Conservation (phyloP, 352 stramenopile species). For the Pelagophyceae sp. region DNA sequence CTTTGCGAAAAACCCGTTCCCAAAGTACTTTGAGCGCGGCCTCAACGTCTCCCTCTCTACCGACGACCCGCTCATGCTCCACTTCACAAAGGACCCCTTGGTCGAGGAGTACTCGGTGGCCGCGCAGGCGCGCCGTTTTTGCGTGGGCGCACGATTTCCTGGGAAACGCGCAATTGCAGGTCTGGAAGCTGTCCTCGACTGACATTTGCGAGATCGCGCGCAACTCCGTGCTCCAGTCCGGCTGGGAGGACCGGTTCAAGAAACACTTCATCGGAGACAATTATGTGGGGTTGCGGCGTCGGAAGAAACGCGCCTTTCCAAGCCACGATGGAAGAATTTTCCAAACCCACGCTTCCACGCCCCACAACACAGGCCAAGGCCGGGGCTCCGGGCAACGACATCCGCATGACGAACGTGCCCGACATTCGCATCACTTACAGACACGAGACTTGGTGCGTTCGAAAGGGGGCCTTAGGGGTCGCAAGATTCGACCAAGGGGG, state of each 20-base stretch:
- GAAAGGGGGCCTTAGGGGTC: too few relatives aligned
- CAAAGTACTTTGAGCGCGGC: slow-evolving; percentile 81
- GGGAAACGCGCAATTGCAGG: too few relatives aligned
- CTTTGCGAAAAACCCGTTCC: slow-evolving; percentile 86
- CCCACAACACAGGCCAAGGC: too few relatives aligned
- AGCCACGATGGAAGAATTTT: slow-evolving; percentile 4
- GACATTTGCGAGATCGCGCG: slow-evolving; percentile 96
- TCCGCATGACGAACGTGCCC: slow-evolving; percentile 83
- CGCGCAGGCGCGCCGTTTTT: too few relatives aligned
- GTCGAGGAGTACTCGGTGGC: slow-evolving; percentile 89
- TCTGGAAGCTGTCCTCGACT: slow-evolving; percentile 87
- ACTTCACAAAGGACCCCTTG: slow-evolving; percentile 95
- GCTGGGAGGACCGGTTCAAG: slow-evolving; percentile 95
- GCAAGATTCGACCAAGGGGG: too few relatives aligned
- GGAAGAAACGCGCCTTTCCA: slow-evolving; percentile 28
- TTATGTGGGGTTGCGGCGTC: slow-evolving; percentile 67
- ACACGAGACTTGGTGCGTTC: slow-evolving; percentile 50
- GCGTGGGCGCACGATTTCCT: too few relatives aligned
- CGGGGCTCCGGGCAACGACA: slow-evolving; percentile 62
- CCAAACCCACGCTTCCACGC: too few relatives aligned
- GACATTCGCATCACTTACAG: slow-evolving; percentile 80
- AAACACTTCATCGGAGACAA: slow-evolving; percentile 86
- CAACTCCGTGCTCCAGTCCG: slow-evolving; percentile 94
- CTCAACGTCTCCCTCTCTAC: slow-evolving; percentile 96
- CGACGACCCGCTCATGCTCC: slow-evolving; percentile 95